These are phyloP conservation scores for Kwoniella dendrophila DNA, from an alignment of 768 basidiomycete species.

Conservation along the genomic window DNA sequence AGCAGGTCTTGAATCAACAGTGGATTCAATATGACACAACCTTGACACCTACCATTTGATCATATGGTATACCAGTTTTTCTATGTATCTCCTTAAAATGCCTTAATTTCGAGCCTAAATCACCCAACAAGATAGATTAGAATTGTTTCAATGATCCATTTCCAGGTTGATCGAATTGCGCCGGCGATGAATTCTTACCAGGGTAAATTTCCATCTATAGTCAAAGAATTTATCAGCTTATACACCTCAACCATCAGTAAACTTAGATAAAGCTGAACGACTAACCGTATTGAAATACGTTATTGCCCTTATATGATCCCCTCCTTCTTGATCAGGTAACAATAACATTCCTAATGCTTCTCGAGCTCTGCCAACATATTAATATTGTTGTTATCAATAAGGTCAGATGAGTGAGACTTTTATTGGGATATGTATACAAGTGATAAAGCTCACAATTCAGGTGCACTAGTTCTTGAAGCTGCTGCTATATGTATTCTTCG, in stretches of 20 bases:
- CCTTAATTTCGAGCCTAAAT: constrained; percentile 74
- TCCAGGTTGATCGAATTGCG: no score
- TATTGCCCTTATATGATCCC: constrained; percentile 50
- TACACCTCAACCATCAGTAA: background rate
- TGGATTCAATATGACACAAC: background rate
- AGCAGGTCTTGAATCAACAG: no score
- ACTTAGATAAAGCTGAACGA: background rate
- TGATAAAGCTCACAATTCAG: constrained; percentile 64
- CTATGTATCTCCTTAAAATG: constrained; percentile 77
- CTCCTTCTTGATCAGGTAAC: constrained; percentile 43
- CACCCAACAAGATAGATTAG: no score
- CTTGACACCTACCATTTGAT: constrained; percentile 68
- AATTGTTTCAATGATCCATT: no score
- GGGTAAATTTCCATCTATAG: constrained; percentile 57
- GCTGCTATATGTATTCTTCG: constrained; percentile 64
- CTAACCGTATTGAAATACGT: constrained; percentile 56
- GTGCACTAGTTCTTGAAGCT: constrained; percentile 72
- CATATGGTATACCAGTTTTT: constrained; percentile 74
- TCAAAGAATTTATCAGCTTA: background rate
- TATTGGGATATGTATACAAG: background rate
- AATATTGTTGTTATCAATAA: no score
- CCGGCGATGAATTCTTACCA: no score
- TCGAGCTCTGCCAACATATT: constrained; percentile 66
- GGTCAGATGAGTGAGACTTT: constrained; percentile 17
- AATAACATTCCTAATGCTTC: constrained; percentile 65